phyloP scores from a whole-genome alignment of 2,329 filamentous ascomycete species.

The Stemphylium lycopersici region DNA sequence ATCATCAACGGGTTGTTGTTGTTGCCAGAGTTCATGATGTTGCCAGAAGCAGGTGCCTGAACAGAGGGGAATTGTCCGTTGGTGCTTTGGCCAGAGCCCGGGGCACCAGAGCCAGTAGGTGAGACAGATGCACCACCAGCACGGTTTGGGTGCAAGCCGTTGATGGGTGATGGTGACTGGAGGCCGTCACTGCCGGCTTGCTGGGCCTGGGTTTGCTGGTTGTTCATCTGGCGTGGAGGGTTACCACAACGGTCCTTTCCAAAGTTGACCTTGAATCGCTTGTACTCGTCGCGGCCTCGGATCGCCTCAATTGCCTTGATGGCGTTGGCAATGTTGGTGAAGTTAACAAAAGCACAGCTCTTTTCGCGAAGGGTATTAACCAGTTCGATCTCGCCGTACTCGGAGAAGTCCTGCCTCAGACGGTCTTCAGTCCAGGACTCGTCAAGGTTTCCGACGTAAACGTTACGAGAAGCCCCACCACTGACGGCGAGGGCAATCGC shows the following conservation, averaged over 20 bases:
- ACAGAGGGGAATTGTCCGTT: slow-evolving; percentile 67
- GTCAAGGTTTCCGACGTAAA: slow-evolving; percentile 97
- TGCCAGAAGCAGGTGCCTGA: slow-evolving; percentile 69
- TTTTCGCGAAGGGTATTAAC: slow-evolving; percentile 97
- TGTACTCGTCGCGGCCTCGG: slow-evolving; percentile 93
- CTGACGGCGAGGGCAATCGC: slow-evolving; percentile 96
- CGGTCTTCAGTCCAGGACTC: slow-evolving; percentile 98
- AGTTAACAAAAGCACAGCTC: slow-evolving; percentile 99
- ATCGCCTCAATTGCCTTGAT: slow-evolving; percentile 99
- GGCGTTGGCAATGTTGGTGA: slow-evolving; percentile 99
- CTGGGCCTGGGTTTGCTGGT: slow-evolving; percentile 63
- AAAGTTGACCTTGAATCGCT: slow-evolving; percentile 99
- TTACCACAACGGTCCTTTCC: slow-evolving; percentile 98
- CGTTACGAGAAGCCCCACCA: slow-evolving; percentile 95
- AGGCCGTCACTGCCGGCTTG: slow-evolving; percentile 68
- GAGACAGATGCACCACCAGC: slow-evolving; percentile 64
- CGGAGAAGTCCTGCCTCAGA: slow-evolving; percentile 92
- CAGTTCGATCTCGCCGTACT: slow-evolving; percentile 96
- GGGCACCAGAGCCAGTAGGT: slow-evolving; percentile 63
- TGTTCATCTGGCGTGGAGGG: slow-evolving; percentile 83
- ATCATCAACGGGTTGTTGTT: slow-evolving; percentile 90
- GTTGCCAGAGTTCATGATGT: slow-evolving; percentile 76
- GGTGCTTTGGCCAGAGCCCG: slow-evolving; percentile 58
- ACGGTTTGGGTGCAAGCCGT: slow-evolving; percentile 62
- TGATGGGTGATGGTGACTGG: slow-evolving; percentile 63